Conservation (phyloP, 1,284 basidiomycete genomes). For the Sporisorium iseilematis-ciliati region DNA sequence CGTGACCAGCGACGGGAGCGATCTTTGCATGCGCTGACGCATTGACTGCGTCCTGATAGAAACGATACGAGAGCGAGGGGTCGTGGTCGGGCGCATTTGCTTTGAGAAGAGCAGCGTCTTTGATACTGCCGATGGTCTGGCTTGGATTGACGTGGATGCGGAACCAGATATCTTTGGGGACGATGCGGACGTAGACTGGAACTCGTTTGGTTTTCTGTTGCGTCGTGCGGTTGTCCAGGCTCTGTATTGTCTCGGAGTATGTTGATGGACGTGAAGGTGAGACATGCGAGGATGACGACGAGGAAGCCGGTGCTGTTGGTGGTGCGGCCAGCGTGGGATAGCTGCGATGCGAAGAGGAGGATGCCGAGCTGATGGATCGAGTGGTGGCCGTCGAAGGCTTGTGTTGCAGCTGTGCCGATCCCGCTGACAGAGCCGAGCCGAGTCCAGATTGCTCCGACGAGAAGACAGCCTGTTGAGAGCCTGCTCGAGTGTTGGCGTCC, state of each 20-base stretch:
- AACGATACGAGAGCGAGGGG: constrained; percentile 37
- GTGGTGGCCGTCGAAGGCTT: constrained; percentile 27
- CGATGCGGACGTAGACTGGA: constrained; percentile 58
- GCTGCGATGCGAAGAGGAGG: constrained; percentile 24
- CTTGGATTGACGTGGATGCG: constrained; percentile 46
- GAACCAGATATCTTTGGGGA: constrained; percentile 60
- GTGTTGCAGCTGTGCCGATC: constrained; percentile 18
- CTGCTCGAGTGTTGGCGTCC: not conserved
- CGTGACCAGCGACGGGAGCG: constrained; percentile 26
- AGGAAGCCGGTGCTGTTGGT: constrained; percentile 8
- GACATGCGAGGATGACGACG: not conserved
- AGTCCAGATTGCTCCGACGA: not conserved
- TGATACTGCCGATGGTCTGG: constrained; percentile 54
- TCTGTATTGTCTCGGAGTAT: not conserved
- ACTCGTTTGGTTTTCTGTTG: constrained; percentile 10
- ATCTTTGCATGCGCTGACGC: constrained; percentile 35
- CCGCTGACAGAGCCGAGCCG: not conserved
- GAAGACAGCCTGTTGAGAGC: not conserved
- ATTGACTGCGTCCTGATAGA: constrained; percentile 52
- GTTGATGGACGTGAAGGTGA: constrained; percentile 3
- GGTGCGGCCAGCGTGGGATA: not conserved
- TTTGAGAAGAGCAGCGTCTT: constrained; percentile 41
- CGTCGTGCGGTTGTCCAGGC: not conserved
- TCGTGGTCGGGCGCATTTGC: constrained; percentile 45
- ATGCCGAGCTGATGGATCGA: constrained; percentile 23